Conservation (phyloP, 2,329 filamentous ascomycete genomes). For the Aspergillus sp. region DNA sequence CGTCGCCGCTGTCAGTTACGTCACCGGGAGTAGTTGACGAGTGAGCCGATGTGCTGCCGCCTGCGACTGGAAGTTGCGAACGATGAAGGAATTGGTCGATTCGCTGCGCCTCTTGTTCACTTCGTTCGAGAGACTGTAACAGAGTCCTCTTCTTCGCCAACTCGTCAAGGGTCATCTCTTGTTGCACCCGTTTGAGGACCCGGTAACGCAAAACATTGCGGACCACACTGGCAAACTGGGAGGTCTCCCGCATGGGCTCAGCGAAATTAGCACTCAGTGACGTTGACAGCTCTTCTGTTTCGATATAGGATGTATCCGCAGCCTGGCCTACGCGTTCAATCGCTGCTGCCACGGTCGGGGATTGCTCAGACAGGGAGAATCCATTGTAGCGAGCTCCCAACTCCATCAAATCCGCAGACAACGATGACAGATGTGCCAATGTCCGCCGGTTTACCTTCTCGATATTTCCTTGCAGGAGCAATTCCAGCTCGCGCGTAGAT, state of each 20-base stretch:
- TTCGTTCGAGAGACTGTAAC: slow-evolving; percentile 83
- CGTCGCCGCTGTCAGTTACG: slow-evolving; percentile 22
- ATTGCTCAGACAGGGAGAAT: slow-evolving; percentile 90
- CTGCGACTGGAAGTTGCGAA: slow-evolving; percentile 33
- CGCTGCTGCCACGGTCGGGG: slow-evolving; percentile 77
- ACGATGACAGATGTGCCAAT: slow-evolving; percentile 72
- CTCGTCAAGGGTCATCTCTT: slow-evolving; percentile 94
- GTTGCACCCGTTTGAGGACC: slow-evolving; percentile 88
- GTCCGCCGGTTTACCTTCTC: slow-evolving; percentile 93
- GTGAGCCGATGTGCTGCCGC: slow-evolving; percentile 45
- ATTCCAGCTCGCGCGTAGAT: slow-evolving; percentile 84
- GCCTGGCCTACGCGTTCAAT: slow-evolving; percentile 94
- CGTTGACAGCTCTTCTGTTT: slow-evolving; percentile 81
- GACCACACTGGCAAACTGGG: slow-evolving; percentile 93
- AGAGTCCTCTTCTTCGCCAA: slow-evolving; percentile 76
- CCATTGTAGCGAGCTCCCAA: slow-evolving; percentile 94
- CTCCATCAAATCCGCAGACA: slow-evolving; percentile 84
- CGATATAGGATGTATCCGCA: slow-evolving; percentile 91
- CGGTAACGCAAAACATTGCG: slow-evolving; percentile 81
- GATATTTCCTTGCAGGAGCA: slow-evolving; percentile 82
- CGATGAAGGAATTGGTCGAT: slow-evolving; percentile 83
- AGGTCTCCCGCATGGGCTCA: slow-evolving; percentile 95
- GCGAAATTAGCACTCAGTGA: slow-evolving; percentile 90
- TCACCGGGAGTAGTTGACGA: slow-evolving; percentile 41
- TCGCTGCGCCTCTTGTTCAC: slow-evolving; percentile 83